These are phyloP conservation scores for Yamadazyma ubonensis DNA, from an alignment of 805 yeast species.

Conservation along the genomic window DNA sequence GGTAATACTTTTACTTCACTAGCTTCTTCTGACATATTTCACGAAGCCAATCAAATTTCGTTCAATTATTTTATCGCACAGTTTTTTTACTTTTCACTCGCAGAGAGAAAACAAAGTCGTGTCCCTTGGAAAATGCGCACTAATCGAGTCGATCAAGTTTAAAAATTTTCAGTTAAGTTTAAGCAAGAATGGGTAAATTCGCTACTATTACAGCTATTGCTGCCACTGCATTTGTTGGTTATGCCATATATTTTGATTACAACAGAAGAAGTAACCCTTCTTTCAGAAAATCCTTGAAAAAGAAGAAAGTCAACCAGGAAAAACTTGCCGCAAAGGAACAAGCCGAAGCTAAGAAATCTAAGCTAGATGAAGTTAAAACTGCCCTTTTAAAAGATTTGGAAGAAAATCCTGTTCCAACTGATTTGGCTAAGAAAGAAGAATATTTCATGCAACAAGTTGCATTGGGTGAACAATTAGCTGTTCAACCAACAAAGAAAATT, in stretches of 20 bases:
- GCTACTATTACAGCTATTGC: constrained; percentile 40
- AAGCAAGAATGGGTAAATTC: constrained; percentile 14
- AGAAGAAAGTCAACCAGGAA: constrained; percentile 59
- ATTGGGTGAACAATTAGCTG: constrained; percentile 77
- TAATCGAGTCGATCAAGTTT: neutral
- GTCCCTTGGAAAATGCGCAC: neutral
- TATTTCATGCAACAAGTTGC: constrained; percentile 83
- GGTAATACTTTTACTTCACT: constrained; percentile 19
- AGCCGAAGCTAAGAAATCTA: constrained; percentile 58
- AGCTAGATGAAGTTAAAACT: constrained; percentile 58
- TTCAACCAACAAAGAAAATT: constrained; percentile 62
- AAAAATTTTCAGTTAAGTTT: constrained; percentile 1
- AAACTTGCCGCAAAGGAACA: constrained; percentile 55
- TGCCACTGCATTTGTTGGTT: constrained; percentile 61
- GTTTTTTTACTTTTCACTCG: neutral
- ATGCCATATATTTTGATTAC: constrained; percentile 89
- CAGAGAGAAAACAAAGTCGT: neutral
- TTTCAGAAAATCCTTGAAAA: constrained; percentile 76
- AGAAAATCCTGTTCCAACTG: constrained; percentile 73
- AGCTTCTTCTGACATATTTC: constrained; percentile 5
- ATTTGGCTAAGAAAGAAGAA: constrained; percentile 65
- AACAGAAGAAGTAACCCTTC: constrained; percentile 78
- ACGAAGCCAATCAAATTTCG: constrained; percentile 9
- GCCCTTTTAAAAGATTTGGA: constrained; percentile 64
- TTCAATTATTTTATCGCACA: constrained; percentile 4